Evolutionary conservation across 2,329 filamentous ascomycete genomes (phyloP), one percentile per base, ranked within the genome.

Genomic region (Colletotrichum sp.): DNA sequence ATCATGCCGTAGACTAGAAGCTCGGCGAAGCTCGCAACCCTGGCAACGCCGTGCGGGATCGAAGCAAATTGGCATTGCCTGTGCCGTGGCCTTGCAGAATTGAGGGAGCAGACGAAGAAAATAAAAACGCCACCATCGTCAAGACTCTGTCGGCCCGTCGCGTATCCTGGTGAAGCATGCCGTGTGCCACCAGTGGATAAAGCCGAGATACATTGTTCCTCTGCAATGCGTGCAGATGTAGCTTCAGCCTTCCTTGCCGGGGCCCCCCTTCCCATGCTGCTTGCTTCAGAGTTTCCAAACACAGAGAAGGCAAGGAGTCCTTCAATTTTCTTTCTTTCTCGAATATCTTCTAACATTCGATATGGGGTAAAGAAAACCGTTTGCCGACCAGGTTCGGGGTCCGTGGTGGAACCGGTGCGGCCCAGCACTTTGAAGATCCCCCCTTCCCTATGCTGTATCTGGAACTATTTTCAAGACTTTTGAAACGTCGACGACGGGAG

Each of bases 401-500:
- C 34, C 26, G 26, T 52, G 24, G 18, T 63, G 39, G 61, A 30
- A 43, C n/a, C 55, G 7, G 24, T 21, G 52, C 18, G 32, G 24
- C n/a, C 55, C 24, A 24, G 55, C 24, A 48, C 18, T 68, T 48
- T 15, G 30, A 68, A 39, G 55, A 60, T 60, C 67, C 30, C 9
- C 9, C 59, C 59, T 21, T n/a, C 48, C 48, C n/a, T 26, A 43
- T 70, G 34, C 34, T 70, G n/a, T 30, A 39, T 24, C 21, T 43
- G n/a, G 57, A 43, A 36, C 34, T 60, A 75, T 68, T 55, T 60
- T 68, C 59, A 26, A 73, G 64, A 60, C 57, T 10, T 72, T 75
- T 73, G 70, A 65, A 75, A 75, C 73, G 70, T 39, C 48, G 48
- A 73, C 59, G 28, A 36, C 59, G n/a, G 52, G 36, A 34, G 24